Evolutionary conservation across 352 stramenopile species (phyloP), one percentile per base, ranked within the genome.

Genomic region (Phytophthora crassamura): DNA sequence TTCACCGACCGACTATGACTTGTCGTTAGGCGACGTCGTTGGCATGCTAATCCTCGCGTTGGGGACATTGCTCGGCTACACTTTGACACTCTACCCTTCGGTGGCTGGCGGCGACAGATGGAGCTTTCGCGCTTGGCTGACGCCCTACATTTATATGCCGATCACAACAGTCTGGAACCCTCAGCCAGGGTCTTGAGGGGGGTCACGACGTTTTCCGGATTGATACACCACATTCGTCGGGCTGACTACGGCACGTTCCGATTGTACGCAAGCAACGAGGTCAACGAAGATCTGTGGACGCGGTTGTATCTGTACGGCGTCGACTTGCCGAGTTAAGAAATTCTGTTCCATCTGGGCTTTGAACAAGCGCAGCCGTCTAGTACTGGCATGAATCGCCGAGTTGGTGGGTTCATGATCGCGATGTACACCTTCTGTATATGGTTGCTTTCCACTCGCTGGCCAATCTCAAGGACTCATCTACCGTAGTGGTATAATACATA

Each of bases 381-480:
- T 39, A 48, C 51, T 16, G 15, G 41, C 3, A 65, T 70, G 53
- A 62, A 60, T 25, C 42, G 18, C 16, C 43, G 58, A 22, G n/a
- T 70, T 7, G 66, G 66, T 12, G 41, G 35, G 41, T 63, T 70
- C 18, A 43, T 64, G 20, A 33, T 89, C 12, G 61, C 39, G 4
- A 78, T 88, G 39, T 88, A 97, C 15, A 16, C 67, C 6, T 96
- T 98, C 60, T n/a, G n/a, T 99, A 99, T 69, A 77, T 98, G 59
- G n/a, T 95, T 12, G 80, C 98, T 7, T 99, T 99, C 70, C 95
- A 98, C 74, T 80, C 89, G 9, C 73, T 99, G 0, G 86, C 92
- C 16, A 99, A 99, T 67, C 72, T 99, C 14, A 98, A 73, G 78
- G 78, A 0, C 86, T 99, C 14, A 81, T 98, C n/a, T 98, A 94